Percentiles rank a stretch among this genome's conserved stretches.
These are phyloP conservation scores for Candida xyloterini DNA, from an alignment of 805 yeast species.

Conservation along the genomic window DNA sequence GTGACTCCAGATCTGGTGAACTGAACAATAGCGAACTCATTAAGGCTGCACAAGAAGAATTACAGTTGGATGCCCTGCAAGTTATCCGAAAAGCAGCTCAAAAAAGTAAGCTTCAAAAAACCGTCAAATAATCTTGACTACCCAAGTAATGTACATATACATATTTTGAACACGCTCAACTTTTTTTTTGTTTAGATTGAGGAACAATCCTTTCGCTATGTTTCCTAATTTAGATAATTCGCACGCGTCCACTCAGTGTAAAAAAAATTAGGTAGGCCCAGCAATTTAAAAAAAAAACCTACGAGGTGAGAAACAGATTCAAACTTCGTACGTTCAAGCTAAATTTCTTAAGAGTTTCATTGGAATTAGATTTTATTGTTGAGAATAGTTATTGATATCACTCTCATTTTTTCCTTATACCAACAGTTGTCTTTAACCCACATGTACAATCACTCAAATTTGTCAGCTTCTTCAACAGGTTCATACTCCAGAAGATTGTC, in stretches of 20 bases:
- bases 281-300: neutral
- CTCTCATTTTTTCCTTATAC: neutral
- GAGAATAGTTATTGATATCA: neutral
- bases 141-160: neutral
- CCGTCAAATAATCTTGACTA: neutral
- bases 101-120: slow-evolving; percentile 12
- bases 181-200: neutral
- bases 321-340: neutral
- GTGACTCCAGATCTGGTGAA: slow-evolving; percentile 30
- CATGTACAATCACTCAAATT: slow-evolving; percentile 33
- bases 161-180: neutral
- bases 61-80: slow-evolving; percentile 28
- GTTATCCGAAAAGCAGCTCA: slow-evolving; percentile 30
- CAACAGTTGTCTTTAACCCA: neutral
- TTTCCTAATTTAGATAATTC: slow-evolving; percentile 7
- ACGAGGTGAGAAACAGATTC: neutral
- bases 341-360: neutral
- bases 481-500: slow-evolving; percentile 46
- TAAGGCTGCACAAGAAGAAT: slow-evolving; percentile 35
- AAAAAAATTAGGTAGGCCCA: slow-evolving; percentile 1
- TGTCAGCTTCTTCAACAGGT: slow-evolving; percentile 36
- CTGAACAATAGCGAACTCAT: slow-evolving; percentile 29
- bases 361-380: neutral
- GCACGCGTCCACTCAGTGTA: slow-evolving; percentile 6
- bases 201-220: neutral